Evolutionary conservation across 371 early-diverging fungal genomes (phyloP), one percentile per base, ranked within the genome.

Genomic region (Apophysomyces ossiformis): DNA sequence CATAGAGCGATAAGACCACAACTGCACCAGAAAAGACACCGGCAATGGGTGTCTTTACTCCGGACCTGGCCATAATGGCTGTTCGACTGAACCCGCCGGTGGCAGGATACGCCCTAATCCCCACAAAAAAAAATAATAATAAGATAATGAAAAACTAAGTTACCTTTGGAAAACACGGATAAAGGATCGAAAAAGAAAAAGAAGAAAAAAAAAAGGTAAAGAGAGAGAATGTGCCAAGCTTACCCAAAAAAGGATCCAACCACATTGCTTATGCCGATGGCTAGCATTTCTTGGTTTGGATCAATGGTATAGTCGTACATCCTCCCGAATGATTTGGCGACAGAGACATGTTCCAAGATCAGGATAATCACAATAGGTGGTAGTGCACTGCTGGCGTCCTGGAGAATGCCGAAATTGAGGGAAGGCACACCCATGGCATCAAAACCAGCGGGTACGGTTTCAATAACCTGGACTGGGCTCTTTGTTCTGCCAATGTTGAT

Each of bases 71-170:
- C 83, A 93, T 94, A 67, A 96, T 87, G 32, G 95, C 93, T 0
- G 93, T 90, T 61, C 97, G 90, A 16, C 93, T 92, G 71, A 97
- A 95, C 3, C 94, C 92, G n/a, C 96, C 96, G 35, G 95, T 93
- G 7, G 90, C 89, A 8, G 96, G 92, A 75, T 89, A 94, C 0
- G 88, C 92, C 13, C 92, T 90, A 11, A 50, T 50, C 1, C 5
- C 21, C 26, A 50, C 5, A n/a, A 13, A 2, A 47, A 26, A 26
- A 26, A 2, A 26, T 2, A 2, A 26, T 2, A 2, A 26, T 26
- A 21, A 21, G 21, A 26, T 26, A 26, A 26, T 26, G 32, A 26
- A 26, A 26, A 26, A 26, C 3, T 26, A 26, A 26, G 32, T 26
- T 26, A 2, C 32, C 32, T 26, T 26, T 26, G 32, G 32, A 26